phyloP scores from a whole-genome alignment of 768 basidiomycete genomes.

The Tubosaeta sp. region DNA sequence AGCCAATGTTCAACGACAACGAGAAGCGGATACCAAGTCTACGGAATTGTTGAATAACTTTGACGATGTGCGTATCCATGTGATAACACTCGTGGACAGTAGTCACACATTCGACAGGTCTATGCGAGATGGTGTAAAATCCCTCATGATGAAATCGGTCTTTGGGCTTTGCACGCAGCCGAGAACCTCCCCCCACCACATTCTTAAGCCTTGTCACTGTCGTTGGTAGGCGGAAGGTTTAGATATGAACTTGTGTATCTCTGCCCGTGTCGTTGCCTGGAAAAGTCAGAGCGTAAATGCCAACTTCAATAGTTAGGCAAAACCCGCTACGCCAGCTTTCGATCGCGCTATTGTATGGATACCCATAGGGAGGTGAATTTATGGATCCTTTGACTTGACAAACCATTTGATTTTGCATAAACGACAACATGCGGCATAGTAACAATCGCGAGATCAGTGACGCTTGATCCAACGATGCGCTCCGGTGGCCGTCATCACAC shows the following conservation, averaged over 20 bases:
- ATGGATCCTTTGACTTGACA: too few species aligned
- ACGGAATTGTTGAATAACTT: constrained; percentile 48
- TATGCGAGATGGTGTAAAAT: constrained; percentile 50
- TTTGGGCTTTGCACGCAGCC: constrained; percentile 38
- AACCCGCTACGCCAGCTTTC: too few species aligned
- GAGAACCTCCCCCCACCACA: constrained; percentile 35
- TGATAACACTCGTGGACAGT: background rate
- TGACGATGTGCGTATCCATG: constrained; percentile 42
- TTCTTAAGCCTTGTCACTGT: background rate
- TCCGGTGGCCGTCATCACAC: too few species aligned
- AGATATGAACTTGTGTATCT: background rate
- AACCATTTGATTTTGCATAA: too few species aligned
- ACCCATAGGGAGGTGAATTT: too few species aligned
- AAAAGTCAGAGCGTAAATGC: too few species aligned
- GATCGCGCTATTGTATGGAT: too few species aligned
- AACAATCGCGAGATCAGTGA: too few species aligned
- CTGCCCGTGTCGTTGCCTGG: background rate
- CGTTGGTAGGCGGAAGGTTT: background rate
- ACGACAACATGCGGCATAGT: too few species aligned
- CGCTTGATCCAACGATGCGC: too few species aligned
- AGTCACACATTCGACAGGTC: constrained; percentile 33
- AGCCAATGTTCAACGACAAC: constrained; percentile 42
- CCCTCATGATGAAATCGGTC: constrained; percentile 61
- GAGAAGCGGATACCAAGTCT: constrained; percentile 43
- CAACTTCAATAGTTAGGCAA: too few species aligned